Evolutionary conservation across 805 yeast species (phyloP).

Genomic region (Priceomyces medius): DNA sequence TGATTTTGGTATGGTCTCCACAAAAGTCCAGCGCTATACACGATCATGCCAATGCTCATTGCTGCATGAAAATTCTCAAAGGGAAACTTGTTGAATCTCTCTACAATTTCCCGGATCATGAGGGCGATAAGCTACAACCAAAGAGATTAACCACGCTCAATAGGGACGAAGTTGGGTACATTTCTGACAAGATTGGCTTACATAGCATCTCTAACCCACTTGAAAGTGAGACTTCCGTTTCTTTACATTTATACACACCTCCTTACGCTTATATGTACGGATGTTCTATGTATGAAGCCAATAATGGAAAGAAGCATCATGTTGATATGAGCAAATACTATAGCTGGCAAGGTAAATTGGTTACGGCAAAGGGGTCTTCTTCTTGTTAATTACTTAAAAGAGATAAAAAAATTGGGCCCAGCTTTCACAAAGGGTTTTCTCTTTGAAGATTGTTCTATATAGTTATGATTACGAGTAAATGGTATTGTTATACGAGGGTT

Average conservation of each 20-base stretch:
- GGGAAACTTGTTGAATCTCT: slow-evolving; percentile 60
- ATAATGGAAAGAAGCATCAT: slow-evolving; percentile 49
- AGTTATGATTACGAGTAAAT: background rate
- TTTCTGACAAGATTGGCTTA: slow-evolving; percentile 62
- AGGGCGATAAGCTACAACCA: slow-evolving; percentile 23
- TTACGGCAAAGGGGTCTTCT: slow-evolving; percentile 23
- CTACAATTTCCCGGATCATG: slow-evolving; percentile 48
- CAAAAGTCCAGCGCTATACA: slow-evolving; percentile 63
- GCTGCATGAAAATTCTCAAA: slow-evolving; percentile 66
- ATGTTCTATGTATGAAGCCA: slow-evolving; percentile 50
- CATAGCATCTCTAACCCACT: slow-evolving; percentile 59
- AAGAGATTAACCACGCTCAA: slow-evolving; percentile 26
- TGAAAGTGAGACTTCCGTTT: slow-evolving; percentile 47
- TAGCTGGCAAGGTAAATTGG: slow-evolving; percentile 56
- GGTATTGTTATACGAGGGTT: background rate
- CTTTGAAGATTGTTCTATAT: background rate
- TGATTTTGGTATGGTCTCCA: slow-evolving; percentile 71
- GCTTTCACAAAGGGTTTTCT: too few species aligned
- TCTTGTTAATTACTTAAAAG: background rate
- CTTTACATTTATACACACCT: slow-evolving; percentile 73
- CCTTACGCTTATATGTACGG: slow-evolving; percentile 68
- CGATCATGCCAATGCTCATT: slow-evolving; percentile 76
- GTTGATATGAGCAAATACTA: slow-evolving; percentile 60
- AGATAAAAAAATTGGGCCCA: too few species aligned
- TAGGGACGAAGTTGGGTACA: slow-evolving; percentile 57